Evolutionary conservation across 495 filamentous ascomycete genomes (phyloP).

Genomic region (Penicillium verhagenii): DNA sequence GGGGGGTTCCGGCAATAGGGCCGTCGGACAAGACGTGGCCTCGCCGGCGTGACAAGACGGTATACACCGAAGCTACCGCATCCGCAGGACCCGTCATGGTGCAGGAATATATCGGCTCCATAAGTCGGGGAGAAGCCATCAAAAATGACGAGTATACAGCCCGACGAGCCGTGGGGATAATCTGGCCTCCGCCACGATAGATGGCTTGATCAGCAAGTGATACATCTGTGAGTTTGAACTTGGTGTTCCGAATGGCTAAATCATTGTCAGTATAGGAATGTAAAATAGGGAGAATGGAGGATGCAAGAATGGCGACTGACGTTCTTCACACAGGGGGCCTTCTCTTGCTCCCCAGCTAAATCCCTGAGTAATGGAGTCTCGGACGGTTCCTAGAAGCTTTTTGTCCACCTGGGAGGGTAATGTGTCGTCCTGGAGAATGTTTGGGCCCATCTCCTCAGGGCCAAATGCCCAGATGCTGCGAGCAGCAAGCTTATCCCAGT

Average conservation of each 20-base stretch:
- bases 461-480: conserved; percentile 99
- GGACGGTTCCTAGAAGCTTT: conserved; percentile 79
- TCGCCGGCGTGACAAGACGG: conserved; percentile 79
- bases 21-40: conserved; percentile 93
- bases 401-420: conserved; percentile 87
- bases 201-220: conserved; percentile 85
- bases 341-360: conserved; percentile 95
- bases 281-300: conserved; percentile 4
- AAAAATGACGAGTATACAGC: conserved; percentile 93
- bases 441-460: conserved; percentile 91
- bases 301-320: conserved; percentile 65
- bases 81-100: conserved; percentile 93
- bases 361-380: conserved; percentile 89
- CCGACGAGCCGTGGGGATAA: conserved; percentile 90
- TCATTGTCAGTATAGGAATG: conserved; percentile 14
- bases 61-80: conserved; percentile 84
- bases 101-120: conserved; percentile 92
- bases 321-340: conserved; percentile 97
- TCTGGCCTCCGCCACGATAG: conserved; percentile 91
- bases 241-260: conserved; percentile 89
- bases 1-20: conserved; percentile 90
- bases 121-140: conserved; percentile 92
- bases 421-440: conserved; percentile 96
- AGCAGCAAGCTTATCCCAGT: conserved; percentile 91
- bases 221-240: conserved; percentile 91